Conservation (phyloP, 2,329 filamentous ascomycete genomes). For the Fusarium sp. region DNA sequence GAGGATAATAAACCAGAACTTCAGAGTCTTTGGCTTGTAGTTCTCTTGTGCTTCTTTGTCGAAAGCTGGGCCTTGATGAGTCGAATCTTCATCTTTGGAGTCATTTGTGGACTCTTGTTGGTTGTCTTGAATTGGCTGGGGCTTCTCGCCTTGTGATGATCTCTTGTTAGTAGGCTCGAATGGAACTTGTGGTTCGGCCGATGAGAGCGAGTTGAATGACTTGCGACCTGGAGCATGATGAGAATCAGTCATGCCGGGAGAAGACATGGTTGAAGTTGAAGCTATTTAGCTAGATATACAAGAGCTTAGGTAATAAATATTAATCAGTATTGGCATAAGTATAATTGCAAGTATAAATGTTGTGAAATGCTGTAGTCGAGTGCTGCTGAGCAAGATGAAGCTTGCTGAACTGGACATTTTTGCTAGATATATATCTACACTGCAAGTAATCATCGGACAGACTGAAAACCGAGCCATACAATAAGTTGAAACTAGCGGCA, state of each 20-base stretch:
- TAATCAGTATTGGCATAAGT: neutral
- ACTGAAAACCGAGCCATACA: constrained; percentile 24
- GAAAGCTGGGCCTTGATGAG: constrained; percentile 28
- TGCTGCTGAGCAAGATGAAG: constrained; percentile 8
- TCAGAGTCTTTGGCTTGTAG: constrained; percentile 64
- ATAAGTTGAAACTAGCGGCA: constrained; percentile 15
- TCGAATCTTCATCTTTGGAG: constrained; percentile 34
- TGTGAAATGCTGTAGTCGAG: neutral
- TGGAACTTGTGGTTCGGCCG: constrained; percentile 21
- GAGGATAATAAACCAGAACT: constrained; percentile 67
- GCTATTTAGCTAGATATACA: neutral
- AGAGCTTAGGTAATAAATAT: neutral
- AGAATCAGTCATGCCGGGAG: constrained; percentile 1
- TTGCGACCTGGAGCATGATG: constrained; percentile 22
- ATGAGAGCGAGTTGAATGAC: constrained; percentile 38
- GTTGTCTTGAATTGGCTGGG: neutral
- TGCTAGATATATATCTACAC: constrained; percentile 37
- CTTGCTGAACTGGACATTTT: constrained; percentile 5
- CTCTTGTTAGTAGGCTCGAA: neutral
- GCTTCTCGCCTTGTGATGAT: neutral
- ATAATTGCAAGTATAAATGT: neutral
- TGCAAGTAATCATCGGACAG: constrained; percentile 17
- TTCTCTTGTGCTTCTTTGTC: constrained; percentile 54
- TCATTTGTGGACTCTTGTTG: constrained; percentile 19
- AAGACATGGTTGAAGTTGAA: constrained; percentile 25